phyloP scores from a whole-genome alignment of 2,329 filamentous ascomycete species.

The Hymenoscyphus infarciens region DNA sequence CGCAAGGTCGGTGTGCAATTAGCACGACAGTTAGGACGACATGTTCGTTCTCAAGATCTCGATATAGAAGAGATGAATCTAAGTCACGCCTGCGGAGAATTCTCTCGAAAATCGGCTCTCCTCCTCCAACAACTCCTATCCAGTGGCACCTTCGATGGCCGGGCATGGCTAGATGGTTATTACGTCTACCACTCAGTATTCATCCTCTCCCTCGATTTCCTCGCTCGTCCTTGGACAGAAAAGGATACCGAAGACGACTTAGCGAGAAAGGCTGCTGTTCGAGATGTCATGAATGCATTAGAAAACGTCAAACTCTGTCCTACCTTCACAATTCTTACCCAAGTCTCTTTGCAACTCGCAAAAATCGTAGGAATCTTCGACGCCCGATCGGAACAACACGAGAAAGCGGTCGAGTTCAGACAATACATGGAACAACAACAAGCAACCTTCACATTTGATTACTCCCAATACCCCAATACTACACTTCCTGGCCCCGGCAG shows the following conservation, averaged over 20 bases:
- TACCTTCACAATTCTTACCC: slow-evolving; percentile 31
- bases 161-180: slow-evolving; percentile 32
- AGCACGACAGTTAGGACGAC: slow-evolving; percentile 27
- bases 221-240: slow-evolving; percentile 30
- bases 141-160: slow-evolving; percentile 28
- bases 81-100: slow-evolving; percentile 27
- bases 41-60: slow-evolving; percentile 28
- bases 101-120: slow-evolving; percentile 24
- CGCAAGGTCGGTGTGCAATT: slow-evolving; percentile 31
- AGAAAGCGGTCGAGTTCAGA: slow-evolving; percentile 22
- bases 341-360: slow-evolving; percentile 31
- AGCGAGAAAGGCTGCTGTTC: slow-evolving; percentile 27
- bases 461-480: slow-evolving; percentile 13
- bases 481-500: neutral
- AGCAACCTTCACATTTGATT: slow-evolving; percentile 21
- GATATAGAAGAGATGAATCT: slow-evolving; percentile 29
- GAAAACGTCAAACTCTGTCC: slow-evolving; percentile 29
- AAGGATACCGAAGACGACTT: slow-evolving; percentile 30
- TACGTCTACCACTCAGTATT: slow-evolving; percentile 33
- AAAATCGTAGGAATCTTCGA: slow-evolving; percentile 35
- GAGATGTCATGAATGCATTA: slow-evolving; percentile 29
- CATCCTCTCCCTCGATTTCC: slow-evolving; percentile 32
- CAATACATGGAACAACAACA: slow-evolving; percentile 27
- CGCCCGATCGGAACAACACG: slow-evolving; percentile 15
- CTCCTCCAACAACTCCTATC: slow-evolving; percentile 28